Conservation (phyloP, 176 grass and related monocot species). For the Themeda triandra region DNA sequence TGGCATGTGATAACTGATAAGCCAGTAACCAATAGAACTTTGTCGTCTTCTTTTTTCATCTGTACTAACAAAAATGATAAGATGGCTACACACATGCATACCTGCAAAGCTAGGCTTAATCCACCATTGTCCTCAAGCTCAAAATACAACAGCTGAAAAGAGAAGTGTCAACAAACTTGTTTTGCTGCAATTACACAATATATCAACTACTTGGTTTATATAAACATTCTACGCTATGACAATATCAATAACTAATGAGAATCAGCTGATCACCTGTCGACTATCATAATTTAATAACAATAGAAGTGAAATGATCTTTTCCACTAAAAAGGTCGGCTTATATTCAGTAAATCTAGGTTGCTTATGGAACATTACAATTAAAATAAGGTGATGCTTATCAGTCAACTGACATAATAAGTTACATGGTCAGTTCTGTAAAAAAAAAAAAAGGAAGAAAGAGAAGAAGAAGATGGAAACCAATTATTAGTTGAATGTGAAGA, state of each 20-base stretch:
- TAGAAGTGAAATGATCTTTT: background rate
- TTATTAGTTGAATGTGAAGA: background rate
- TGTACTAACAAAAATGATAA: background rate
- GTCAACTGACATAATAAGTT: background rate
- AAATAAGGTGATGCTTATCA: background rate
- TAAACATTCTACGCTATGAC: background rate
- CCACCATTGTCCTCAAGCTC: slow-evolving; percentile 94
- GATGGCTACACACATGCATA: slow-evolving; percentile 18
- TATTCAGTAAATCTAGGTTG: slow-evolving; percentile 6
- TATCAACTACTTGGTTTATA: slow-evolving; percentile 1
- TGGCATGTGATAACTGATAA: slow-evolving; percentile 7
- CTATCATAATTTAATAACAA: slow-evolving; percentile 3
- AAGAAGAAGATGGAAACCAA: too few relatives aligned
- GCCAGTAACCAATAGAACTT: background rate
- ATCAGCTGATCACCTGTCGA: background rate
- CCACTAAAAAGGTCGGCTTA: background rate
- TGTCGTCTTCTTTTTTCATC: background rate
- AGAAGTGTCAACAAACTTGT: background rate
- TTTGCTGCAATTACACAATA: background rate
- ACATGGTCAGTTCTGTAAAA: background rate
- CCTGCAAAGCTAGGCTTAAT: slow-evolving; percentile 96
- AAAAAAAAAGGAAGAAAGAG: background rate
- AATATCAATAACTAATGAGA: slow-evolving; percentile 13
- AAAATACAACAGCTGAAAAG: slow-evolving; percentile 87
- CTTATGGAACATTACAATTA: slow-evolving; percentile 4